A percentile compares a stretch with the other conserved stretches of the same genome.
phyloP scores from a whole-genome alignment of 2,329 filamentous ascomycete species.

The Aspergillus flavus region DNA sequence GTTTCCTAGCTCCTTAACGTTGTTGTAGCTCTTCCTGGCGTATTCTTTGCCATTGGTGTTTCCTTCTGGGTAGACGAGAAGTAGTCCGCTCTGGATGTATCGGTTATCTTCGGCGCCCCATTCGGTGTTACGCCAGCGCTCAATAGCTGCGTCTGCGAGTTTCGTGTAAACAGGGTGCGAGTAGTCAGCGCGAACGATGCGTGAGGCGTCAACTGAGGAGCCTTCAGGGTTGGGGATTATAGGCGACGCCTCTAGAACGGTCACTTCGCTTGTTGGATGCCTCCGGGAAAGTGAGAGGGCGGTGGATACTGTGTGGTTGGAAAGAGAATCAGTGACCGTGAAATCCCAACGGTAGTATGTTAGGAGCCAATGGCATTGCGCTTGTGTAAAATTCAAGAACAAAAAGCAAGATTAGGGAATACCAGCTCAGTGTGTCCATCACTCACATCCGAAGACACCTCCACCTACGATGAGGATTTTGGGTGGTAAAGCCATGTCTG shows the following conservation, averaged over 20 bases:
- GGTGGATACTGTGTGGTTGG: slow-evolving; percentile 53
- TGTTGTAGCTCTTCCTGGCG: slow-evolving; percentile 43
- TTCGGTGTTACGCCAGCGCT: slow-evolving; percentile 61
- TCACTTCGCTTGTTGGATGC: slow-evolving; percentile 54
- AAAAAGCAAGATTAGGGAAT: neutral
- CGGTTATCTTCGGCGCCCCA: slow-evolving; percentile 46
- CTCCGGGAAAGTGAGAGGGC: slow-evolving; percentile 71
- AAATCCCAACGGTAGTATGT: neutral
- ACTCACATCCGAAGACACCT: slow-evolving; percentile 48
- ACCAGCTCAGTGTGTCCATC: slow-evolving; percentile 1
- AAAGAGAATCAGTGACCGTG: neutral
- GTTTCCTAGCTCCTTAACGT: slow-evolving; percentile 39
- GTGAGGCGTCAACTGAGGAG: slow-evolving; percentile 62
- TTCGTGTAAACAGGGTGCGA: slow-evolving; percentile 74
- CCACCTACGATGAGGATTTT: slow-evolving; percentile 47
- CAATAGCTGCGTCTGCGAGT: slow-evolving; percentile 71
- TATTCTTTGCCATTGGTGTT: slow-evolving; percentile 37
- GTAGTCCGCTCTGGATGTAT: slow-evolving; percentile 48
- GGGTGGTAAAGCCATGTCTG: slow-evolving; percentile 34
- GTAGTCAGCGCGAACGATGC: slow-evolving; percentile 75
- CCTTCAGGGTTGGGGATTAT: slow-evolving; percentile 61
- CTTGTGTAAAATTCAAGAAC: neutral
- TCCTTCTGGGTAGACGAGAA: slow-evolving; percentile 41
- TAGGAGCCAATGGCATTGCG: neutral
- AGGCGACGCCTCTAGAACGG: slow-evolving; percentile 59